These are phyloP conservation scores for Bolboschoenoplectus hybrid DNA, from an alignment of 202 grass and related monocot genomes.

Conservation along the genomic window DNA sequence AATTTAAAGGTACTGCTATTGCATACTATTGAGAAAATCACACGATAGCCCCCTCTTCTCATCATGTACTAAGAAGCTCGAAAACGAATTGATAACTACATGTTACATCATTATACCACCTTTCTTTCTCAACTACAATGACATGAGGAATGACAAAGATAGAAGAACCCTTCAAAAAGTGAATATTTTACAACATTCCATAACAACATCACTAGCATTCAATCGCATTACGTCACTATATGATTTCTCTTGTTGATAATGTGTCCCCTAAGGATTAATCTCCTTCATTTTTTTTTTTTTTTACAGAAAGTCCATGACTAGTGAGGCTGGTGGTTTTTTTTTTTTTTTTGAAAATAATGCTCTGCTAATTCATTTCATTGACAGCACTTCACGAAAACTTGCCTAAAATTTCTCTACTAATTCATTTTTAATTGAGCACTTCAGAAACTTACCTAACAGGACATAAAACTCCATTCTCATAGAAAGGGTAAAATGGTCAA, in stretches of 20 bases:
- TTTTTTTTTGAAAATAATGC: background rate
- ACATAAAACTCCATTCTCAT: background rate
- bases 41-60: background rate
- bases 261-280: background rate
- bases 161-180: background rate
- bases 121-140: background rate
- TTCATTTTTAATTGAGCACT: conserved; percentile 3
- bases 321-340: background rate
- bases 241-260: background rate
- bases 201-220: background rate
- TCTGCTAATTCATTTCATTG: background rate
- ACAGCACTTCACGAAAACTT: background rate
- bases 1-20: background rate
- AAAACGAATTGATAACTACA: background rate
- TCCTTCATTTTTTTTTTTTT: background rate
- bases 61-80: background rate
- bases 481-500: background rate
- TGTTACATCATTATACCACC: background rate
- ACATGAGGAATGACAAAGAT: background rate
- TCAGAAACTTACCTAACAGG: background rate
- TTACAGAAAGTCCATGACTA: background rate
- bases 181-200: background rate
- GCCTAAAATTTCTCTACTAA: background rate
- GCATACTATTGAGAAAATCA: background rate
- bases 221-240: background rate